phyloP scores from a whole-genome alignment of 2,329 filamentous ascomycete genomes.

The Calonectria naviculata region DNA sequence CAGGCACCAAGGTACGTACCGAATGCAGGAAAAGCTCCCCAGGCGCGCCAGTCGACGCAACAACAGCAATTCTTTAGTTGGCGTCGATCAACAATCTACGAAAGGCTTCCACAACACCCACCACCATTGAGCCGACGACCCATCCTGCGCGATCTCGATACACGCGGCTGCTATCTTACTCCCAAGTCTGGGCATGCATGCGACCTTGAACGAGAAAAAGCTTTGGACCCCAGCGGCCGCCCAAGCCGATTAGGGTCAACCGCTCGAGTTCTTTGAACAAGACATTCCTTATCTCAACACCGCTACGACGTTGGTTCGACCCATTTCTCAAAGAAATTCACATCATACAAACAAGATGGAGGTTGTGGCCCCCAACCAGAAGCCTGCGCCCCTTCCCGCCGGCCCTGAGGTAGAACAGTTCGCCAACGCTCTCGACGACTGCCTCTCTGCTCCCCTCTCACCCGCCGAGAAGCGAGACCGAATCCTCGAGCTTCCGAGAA shows the following conservation, averaged over 20 bases:
- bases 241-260: constrained; percentile 40
- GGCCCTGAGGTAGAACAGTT: constrained; percentile 89
- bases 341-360: constrained; percentile 29
- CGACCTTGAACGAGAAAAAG: constrained; percentile 32
- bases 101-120: constrained; percentile 22
- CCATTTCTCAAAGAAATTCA: not conserved
- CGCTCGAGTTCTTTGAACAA: constrained; percentile 18
- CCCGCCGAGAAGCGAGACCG: constrained; percentile 69
- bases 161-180: constrained; percentile 18
- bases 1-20: constrained; percentile 34
- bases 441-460: constrained; percentile 63
- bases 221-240: constrained; percentile 39
- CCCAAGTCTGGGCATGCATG: constrained; percentile 34
- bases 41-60: constrained; percentile 38
- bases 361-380: constrained; percentile 12
- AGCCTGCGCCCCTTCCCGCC: constrained; percentile 46
- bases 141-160: constrained; percentile 1
- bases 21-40: constrained; percentile 23
- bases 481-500: constrained; percentile 69
- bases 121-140: constrained; percentile 17
- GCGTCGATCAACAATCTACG: constrained; percentile 30
- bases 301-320: constrained; percentile 1
- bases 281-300: not conserved
- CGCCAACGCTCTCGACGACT: constrained; percentile 83
- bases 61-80: constrained; percentile 37